phyloP scores from a whole-genome alignment of 2,329 filamentous ascomycete genomes.

The Grosmannia clavigera region DNA sequence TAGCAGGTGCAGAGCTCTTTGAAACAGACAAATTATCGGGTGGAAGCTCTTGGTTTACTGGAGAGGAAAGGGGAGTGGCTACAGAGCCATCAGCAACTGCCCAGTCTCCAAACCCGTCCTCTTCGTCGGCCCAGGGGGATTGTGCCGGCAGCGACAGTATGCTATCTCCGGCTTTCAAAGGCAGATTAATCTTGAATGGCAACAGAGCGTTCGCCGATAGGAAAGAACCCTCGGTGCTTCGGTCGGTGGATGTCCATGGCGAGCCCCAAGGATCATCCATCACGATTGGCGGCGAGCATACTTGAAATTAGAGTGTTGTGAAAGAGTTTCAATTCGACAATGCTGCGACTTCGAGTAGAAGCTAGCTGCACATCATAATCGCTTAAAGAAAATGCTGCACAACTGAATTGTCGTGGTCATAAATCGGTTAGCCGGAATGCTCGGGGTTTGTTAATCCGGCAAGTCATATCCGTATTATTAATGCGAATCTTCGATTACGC shows the following conservation, averaged over 20 bases:
- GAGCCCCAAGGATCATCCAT: constrained; percentile 56
- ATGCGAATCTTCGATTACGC: neutral
- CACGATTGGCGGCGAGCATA: constrained; percentile 7
- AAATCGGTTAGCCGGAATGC: neutral
- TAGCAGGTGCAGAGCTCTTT: neutral
- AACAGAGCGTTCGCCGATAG: neutral
- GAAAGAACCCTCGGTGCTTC: constrained; percentile 9
- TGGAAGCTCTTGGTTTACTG: neutral
- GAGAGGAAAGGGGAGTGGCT: constrained; percentile 8
- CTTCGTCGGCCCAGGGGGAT: constrained; percentile 30
- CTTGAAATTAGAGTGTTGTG: neutral
- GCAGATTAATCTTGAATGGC: neutral
- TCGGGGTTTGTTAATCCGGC: neutral
- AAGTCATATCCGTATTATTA: neutral
- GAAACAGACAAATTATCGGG: constrained; percentile 1
- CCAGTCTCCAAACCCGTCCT: constrained; percentile 28
- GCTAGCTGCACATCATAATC: neutral
- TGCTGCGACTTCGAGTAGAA: neutral
- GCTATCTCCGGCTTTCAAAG: constrained; percentile 16
- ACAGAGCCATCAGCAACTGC: constrained; percentile 16
- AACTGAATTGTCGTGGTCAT: neutral
- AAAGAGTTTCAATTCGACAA: neutral
- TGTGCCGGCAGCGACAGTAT: constrained; percentile 8
- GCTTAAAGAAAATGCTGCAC: neutral
- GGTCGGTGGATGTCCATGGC: constrained; percentile 39